Evolutionary conservation across 495 filamentous ascomycete species (phyloP).

Genomic region (Aspergillus asperescens): DNA sequence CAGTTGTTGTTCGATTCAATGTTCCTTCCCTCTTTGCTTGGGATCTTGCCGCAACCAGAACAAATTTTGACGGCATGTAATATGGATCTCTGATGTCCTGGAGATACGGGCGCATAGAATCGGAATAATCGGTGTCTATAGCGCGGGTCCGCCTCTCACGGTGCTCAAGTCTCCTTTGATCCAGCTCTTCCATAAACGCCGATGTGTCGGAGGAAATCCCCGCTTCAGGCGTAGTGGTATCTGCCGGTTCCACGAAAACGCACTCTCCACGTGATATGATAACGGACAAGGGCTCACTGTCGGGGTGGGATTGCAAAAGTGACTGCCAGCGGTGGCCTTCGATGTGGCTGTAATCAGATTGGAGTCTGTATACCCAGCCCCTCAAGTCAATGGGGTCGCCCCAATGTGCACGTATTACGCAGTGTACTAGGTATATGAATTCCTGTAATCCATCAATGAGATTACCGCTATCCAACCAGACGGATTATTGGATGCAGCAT

Average conservation of each 20-base stretch:
- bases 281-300: conserved; percentile 1
- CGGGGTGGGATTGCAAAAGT: conserved; percentile 1
- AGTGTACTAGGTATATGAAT: too few species aligned
- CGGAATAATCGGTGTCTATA: not conserved
- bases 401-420: too few species aligned
- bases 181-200: not conserved
- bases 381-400: not conserved
- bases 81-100: conserved; percentile 4
- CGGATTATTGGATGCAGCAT: not conserved
- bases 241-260: too few species aligned
- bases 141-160: conserved; percentile 3
- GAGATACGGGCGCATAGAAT: not conserved
- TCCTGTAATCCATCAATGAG: too few species aligned
- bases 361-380: conserved; percentile 1
- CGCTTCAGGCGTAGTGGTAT: not conserved
- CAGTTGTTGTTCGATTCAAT: not conserved
- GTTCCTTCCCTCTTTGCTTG: not conserved
- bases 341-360: not conserved
- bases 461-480: too few species aligned
- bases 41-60: conserved; percentile 1
- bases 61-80: not conserved
- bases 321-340: conserved; percentile 6
- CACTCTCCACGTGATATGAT: not conserved
- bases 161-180: not conserved
- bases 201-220: not conserved